Conservation (phyloP, 345 rosid genomes). For the Aquilaria malaccensis region DNA sequence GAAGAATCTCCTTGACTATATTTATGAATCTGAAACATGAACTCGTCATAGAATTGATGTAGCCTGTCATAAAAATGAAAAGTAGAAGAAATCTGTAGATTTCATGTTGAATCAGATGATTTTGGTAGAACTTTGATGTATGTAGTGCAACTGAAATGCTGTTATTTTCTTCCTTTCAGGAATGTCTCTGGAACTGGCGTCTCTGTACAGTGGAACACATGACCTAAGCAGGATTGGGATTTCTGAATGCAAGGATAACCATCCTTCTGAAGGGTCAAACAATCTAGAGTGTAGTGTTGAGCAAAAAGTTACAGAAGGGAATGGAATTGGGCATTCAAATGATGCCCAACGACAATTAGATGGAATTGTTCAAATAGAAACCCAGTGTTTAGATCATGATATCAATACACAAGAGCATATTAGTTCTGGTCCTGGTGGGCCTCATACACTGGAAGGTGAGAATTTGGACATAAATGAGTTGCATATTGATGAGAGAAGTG, state of each 20-base stretch:
- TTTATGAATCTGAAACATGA: too few relatives aligned
- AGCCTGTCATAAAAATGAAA: too few relatives aligned
- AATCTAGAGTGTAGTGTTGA: conserved; percentile 32
- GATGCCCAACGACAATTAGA: conserved; percentile 22
- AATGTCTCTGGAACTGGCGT: conserved; percentile 50
- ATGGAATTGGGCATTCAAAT: conserved; percentile 22
- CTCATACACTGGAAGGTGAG: conserved; percentile 28
- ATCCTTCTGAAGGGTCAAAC: conserved; percentile 30
- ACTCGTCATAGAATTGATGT: not conserved
- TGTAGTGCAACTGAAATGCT: not conserved
- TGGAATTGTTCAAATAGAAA: conserved; percentile 21
- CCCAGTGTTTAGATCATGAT: conserved; percentile 17
- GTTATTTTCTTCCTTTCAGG: conserved; percentile 41
- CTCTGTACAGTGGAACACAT: conserved; percentile 48
- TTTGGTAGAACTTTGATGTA: not conserved
- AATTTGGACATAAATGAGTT: conserved; percentile 31
- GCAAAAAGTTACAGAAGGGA: conserved; percentile 25
- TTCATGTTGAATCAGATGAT: conserved; percentile 3
- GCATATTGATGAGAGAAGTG: conserved; percentile 34
- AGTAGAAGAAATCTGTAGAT: not conserved
- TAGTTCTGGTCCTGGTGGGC: conserved; percentile 19
- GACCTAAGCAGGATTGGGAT: conserved; percentile 55
- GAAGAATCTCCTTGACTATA: too few relatives aligned
- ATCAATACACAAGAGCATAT: conserved; percentile 16
- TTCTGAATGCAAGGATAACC: conserved; percentile 33